These are phyloP conservation scores for Fomitopsis pulvina DNA, from an alignment of 768 basidiomycete species.

Conservation along the genomic window DNA sequence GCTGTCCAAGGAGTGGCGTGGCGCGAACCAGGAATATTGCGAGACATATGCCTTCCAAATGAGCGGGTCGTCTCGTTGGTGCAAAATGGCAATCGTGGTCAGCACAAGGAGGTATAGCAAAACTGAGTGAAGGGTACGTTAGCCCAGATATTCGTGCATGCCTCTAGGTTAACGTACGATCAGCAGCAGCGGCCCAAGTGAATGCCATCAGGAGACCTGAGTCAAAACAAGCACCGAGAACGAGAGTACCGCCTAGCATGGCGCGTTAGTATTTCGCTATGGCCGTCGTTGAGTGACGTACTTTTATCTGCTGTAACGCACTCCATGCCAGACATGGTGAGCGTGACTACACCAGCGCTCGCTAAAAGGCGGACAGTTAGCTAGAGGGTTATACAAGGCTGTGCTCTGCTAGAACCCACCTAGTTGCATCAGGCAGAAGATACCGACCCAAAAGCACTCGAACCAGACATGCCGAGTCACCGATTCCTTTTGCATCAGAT, in stretches of 20 bases:
- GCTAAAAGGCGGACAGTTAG: conserved; percentile 31
- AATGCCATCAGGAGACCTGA: background rate
- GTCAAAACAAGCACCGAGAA: background rate
- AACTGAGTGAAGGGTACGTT: conserved; percentile 31
- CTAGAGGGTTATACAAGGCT: background rate
- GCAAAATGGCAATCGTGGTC: conserved; percentile 35
- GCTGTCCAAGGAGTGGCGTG: conserved; percentile 25
- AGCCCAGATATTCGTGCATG: background rate
- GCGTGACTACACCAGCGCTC: conserved; percentile 45
- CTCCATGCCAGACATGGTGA: conserved; percentile 26
- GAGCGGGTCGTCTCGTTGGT: conserved; percentile 35
- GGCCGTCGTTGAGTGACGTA: background rate
- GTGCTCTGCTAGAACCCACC: conserved; percentile 38
- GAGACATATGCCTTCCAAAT: conserved; percentile 50
- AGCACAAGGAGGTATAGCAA: conserved; percentile 51
- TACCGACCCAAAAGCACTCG: conserved; percentile 53
- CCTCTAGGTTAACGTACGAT: conserved; percentile 4
- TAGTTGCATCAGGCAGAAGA: conserved; percentile 54
- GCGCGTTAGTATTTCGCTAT: background rate
- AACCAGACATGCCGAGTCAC: conserved; percentile 65
- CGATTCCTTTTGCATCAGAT: conserved; percentile 44
- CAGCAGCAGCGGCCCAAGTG: conserved; percentile 4
- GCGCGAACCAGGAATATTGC: conserved; percentile 30
- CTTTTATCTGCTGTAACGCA: conserved; percentile 23
- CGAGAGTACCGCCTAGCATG: background rate